Conservation (phyloP, 331 rosid species). For the Cydonia oblonga region DNA sequence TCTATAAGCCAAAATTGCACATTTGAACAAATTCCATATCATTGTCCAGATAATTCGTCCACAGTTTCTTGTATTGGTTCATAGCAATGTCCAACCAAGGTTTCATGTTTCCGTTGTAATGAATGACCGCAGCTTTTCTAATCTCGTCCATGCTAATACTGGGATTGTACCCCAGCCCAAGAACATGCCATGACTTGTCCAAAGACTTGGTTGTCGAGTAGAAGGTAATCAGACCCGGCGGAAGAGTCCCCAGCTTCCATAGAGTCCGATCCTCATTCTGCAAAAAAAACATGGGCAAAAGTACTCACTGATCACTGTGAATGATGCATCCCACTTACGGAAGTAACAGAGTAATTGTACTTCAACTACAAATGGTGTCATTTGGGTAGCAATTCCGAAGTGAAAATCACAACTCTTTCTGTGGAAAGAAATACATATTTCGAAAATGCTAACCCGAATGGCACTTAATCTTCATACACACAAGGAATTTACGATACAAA, state of each 20-base stretch:
- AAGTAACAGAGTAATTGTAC: background rate
- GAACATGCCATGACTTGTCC: conserved; percentile 99
- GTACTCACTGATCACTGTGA: too few relatives aligned
- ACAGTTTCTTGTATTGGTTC: conserved; percentile 88
- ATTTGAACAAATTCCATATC: conserved; percentile 97
- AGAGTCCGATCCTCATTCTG: conserved; percentile 69
- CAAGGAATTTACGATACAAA: background rate
- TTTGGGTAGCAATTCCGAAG: background rate
- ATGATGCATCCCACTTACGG: too few relatives aligned
- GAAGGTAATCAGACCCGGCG: conserved; percentile 85
- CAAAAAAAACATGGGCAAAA: conserved; percentile 8
- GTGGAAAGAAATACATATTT: too few relatives aligned
- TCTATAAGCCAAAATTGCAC: conserved; percentile 97
- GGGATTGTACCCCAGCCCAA: conserved; percentile 92
- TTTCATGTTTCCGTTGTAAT: conserved; percentile 95
- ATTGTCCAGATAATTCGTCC: conserved; percentile 91
- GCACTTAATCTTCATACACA: background rate
- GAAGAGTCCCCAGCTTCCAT: conserved; percentile 60
- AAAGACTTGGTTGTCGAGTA: conserved; percentile 78
- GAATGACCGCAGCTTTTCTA: conserved; percentile 90
- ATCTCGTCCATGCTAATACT: conserved; percentile 95
- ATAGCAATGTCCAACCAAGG: conserved; percentile 99
- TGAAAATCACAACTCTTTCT: background rate
- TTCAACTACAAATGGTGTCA: background rate
- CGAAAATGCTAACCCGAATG: background rate